Evolutionary conservation across 1,284 basidiomycete species (phyloP), one percentile per base, ranked within the genome.

Genomic region (Calocybe gambosa): DNA sequence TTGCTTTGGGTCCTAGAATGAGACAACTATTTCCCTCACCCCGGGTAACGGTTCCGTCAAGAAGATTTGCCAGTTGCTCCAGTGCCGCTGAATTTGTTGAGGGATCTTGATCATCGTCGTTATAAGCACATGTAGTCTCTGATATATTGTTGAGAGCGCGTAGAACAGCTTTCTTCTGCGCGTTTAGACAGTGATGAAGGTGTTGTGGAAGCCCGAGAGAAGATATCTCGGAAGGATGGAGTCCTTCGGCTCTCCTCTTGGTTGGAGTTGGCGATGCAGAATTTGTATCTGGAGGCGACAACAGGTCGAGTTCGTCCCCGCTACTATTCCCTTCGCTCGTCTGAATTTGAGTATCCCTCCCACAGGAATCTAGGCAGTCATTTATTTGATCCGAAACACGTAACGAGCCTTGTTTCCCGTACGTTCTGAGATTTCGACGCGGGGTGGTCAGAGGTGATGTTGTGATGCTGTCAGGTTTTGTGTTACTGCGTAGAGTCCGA

Each of bases 1-100:
- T 87, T 10, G 89, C 89, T 47, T 82, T 73, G 2, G 90, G 84
- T 5, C 92, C 92, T 29, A 92, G 73, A 4, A 95, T 60, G 45
- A 95, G 71, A 57, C 90, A 93, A 50, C 90, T 93, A 55, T 95
- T 95, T 2, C 92, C 92, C 68, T 95, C 92, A 2, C 85, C 86
- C 26, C 90, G 78, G 21, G 70, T 67, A 1, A 87, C 74, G 0
- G 89, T 90, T 2, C 90, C 91, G 18, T 67, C 62, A 4, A 94
- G 66, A 19, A 95, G 64, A 39, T 77, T 74, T 0, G 66, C 58
- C 3, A 95, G 62, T 40, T 85, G 78, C 31, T 75, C 56, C 16
- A 65, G 64, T 0, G 82, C 77, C 16, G 68, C 54, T 0, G 52
- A 59, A 55, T 85, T 86, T 2, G 77, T 68, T 2, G 72, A 59